phyloP scores from a whole-genome alignment of 1,284 basidiomycete genomes.

The Taiwanofungus camphoratus region DNA sequence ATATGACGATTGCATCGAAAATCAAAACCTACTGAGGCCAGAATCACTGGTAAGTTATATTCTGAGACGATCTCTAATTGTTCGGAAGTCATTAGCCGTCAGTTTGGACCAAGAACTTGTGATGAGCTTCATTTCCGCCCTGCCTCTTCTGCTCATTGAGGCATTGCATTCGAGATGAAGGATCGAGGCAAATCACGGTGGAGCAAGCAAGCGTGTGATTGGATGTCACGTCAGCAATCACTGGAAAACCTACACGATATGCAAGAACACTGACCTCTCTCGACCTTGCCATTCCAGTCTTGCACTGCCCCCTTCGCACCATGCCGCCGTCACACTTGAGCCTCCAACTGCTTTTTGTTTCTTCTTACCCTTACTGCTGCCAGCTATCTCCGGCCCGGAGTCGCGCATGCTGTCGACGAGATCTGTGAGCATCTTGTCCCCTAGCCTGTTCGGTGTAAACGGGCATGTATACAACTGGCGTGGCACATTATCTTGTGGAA shows the following conservation, averaged over 20 bases:
- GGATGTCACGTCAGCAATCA: not conserved
- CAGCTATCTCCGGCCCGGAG: not conserved
- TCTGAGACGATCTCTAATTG: not conserved
- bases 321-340: constrained; percentile 2
- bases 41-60: too few species aligned
- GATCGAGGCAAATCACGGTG: not conserved
- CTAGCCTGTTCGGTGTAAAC: constrained; percentile 54
- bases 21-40: too few species aligned
- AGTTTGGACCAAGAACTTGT: constrained; percentile 13
- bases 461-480: constrained; percentile 48
- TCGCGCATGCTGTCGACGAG: constrained; percentile 38
- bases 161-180: not conserved
- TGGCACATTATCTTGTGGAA: constrained; percentile 43
- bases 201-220: not conserved
- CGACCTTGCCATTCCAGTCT: constrained; percentile 17
- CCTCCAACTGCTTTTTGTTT: not conserved
- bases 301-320: constrained; percentile 12
- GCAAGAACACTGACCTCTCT: constrained; percentile 11
- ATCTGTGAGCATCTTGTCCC: constrained; percentile 42
- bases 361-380: constrained; percentile 1
- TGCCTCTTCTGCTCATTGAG: constrained; percentile 12
- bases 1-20: too few species aligned
- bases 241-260: not conserved
- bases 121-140: constrained; percentile 14
- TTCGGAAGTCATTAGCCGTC: constrained; percentile 9